Evolutionary conservation across 306 rosid species (phyloP).

Genomic region (Arachis stenosperma): DNA sequence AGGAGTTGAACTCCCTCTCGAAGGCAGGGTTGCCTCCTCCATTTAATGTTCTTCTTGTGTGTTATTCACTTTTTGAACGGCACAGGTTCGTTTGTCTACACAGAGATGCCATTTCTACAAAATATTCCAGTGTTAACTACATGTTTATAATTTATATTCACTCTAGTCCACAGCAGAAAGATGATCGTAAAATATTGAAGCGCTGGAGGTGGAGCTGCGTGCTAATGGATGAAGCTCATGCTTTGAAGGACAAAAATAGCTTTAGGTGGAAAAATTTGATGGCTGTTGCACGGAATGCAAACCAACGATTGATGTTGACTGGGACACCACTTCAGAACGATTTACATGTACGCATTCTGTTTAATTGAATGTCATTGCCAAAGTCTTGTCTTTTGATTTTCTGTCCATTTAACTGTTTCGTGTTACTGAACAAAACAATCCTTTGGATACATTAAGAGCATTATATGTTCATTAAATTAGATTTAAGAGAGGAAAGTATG

Average conservation of each 20-base stretch:
- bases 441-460: conserved; percentile 13
- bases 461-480: too few relatives aligned
- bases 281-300: conserved; percentile 90
- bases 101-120: not conserved
- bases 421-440: conserved; percentile 18
- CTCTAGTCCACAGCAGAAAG: conserved; percentile 94
- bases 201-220: conserved; percentile 98
- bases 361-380: conserved; percentile 21
- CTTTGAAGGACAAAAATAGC: conserved; percentile 91
- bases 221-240: conserved; percentile 99
- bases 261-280: conserved; percentile 95
- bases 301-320: conserved; percentile 95
- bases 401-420: conserved; percentile 18
- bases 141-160: conserved; percentile 43
- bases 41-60: conserved; percentile 92
- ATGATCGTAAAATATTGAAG: conserved; percentile 88
- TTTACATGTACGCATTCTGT: conserved; percentile 59
- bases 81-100: conserved; percentile 70
- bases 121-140: conserved; percentile 23
- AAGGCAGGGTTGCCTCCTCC: conserved; percentile 89
- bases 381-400: conserved; percentile 20
- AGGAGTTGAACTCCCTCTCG: conserved; percentile 76
- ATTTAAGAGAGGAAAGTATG: too few relatives aligned
- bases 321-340: conserved; percentile 99
- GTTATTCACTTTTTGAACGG: conserved; percentile 95